Evolutionary conservation across 2,329 filamentous ascomycete genomes (phyloP), one percentile per base, ranked within the genome.

Genomic region (Pseudopyricularia javanii): DNA sequence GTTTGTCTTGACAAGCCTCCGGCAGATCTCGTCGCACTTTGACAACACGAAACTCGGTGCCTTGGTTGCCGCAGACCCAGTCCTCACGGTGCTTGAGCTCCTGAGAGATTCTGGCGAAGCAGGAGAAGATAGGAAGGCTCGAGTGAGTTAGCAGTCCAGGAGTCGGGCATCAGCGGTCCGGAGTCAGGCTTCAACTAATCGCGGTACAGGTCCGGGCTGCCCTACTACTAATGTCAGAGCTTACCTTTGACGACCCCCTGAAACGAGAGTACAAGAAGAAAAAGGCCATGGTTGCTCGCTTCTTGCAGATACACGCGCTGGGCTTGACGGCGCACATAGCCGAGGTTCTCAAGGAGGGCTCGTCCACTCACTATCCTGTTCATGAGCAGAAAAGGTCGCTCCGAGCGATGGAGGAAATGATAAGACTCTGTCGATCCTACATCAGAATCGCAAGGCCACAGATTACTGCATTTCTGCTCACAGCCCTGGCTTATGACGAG

Each of bases 381-480:
- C 61, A 75, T 48, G 90, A 96, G 63, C 88, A 90, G 61, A 80
- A 80, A 53, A 79, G 86, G 54, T 90, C 85, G 59, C 80, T 98
- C 8, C 80, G 80, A 57, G 91, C 88, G 5, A 85, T 98, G 63
- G 86, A 89, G 59, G 88, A 95, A 63, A 87, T 98, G 79, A 85
- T 96, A 50, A 80, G 74, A 52, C 73, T 94, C 49, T 86, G 88
- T 47, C 85, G 82, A 60, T 75, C 75, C 2, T 83, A 87, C 61
- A 81, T 91, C 32, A 84, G 82, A 56, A 82, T 85, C 59, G 93
- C 88, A 50, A 74, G 95, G 40, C 91, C 93, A 22, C 91, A 96
- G 83, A 91, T 97, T 53, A 89, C 89, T 58, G 90, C 91, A n/a
- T 96, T 88, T 63, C 73, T 98, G 12, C 82, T 95, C 56, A 90